Evolutionary conservation across 2,329 filamentous ascomycete genomes (phyloP), one percentile per base, ranked within the genome.

Genomic region (Penicillium sp.): DNA sequence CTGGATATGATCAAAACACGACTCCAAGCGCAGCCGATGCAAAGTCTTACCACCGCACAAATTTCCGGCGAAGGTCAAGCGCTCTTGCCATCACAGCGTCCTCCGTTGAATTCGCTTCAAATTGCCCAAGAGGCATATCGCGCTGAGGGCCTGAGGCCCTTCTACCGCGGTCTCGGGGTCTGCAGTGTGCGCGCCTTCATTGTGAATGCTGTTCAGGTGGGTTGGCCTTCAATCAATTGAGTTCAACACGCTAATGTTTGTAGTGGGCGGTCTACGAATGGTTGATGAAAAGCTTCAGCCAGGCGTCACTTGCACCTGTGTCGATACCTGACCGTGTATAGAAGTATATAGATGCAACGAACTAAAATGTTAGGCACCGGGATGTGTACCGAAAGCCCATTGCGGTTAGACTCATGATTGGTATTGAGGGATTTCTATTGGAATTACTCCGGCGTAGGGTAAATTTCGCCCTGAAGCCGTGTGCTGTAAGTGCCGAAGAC

Each of bases 191-290:
- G 90, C 50, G 90, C 90, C 0, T 95, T 96, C 60, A 70, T 94
- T 35, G 90, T 95, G 26, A 95, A 95, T 68, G 89, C 90, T 2
- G 84, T 86, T n/a, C 79, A 82, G 61, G 70, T 73, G 62, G 44
- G 66, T 55, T 10, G 35, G 28, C 10, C 22, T 10, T 23, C 22
- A 23, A 23, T 23, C 6, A 23, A n/a, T n/a, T n/a, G n/a, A n/a
- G n/a, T n/a, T n/a, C n/a, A n/a, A n/a, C n/a, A n/a, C 5, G 18
- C 18, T 22, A 22, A 22, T 30, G 20, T 20, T 32, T 41, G 32
- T 74, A 88, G 68, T 96, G 89, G 89, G 83, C 84, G 15, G 78
- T 86, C 4, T 95, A 95, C 60, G 89, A 95, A 66, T 87, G 84
- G 80, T 77, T 86, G 55, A 90, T 95, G 84, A 65, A 57, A 41